phyloP scores from a whole-genome alignment of 495 filamentous ascomycete species.

The Echria macrotheca region DNA sequence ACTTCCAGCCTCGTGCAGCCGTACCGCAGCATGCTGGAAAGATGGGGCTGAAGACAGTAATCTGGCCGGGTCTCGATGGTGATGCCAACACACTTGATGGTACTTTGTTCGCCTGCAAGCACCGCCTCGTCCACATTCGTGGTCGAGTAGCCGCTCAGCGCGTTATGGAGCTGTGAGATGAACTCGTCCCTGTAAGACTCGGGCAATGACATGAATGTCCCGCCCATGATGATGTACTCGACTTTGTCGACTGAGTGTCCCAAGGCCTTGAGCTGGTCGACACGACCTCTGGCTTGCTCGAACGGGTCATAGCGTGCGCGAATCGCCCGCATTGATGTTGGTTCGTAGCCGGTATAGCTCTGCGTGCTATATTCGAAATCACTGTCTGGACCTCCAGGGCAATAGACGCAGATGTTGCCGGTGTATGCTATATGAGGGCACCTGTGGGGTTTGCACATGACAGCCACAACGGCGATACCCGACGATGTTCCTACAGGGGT shows the following conservation, averaged over 20 bases:
- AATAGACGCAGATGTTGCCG: slow-evolving; percentile 98
- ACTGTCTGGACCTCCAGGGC: slow-evolving; percentile 91
- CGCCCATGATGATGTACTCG: slow-evolving; percentile 99
- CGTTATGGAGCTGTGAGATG: slow-evolving; percentile 93
- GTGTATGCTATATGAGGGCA: slow-evolving; percentile 97
- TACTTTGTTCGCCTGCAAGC: slow-evolving; percentile 83
- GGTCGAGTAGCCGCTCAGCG: slow-evolving; percentile 86
- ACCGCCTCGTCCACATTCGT: slow-evolving; percentile 94
- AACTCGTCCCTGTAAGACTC: slow-evolving; percentile 86
- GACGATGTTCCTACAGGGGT: slow-evolving; percentile 67
- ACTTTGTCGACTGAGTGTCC: slow-evolving; percentile 98
- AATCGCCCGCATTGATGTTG: slow-evolving; percentile 96
- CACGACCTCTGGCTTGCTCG: slow-evolving; percentile 91
- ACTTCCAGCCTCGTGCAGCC: slow-evolving; percentile 93
- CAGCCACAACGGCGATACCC: slow-evolving; percentile 97
- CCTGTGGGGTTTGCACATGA: slow-evolving; percentile 98
- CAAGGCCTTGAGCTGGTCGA: slow-evolving; percentile 90
- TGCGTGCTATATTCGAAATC: slow-evolving; percentile 99
- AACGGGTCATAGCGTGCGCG: slow-evolving; percentile 96
- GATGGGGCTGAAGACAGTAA: slow-evolving; percentile 88
- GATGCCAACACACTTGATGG: slow-evolving; percentile 94
- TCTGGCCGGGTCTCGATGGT: slow-evolving; percentile 97
- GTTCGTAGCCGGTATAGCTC: slow-evolving; percentile 96
- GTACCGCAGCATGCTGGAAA: slow-evolving; percentile 91
- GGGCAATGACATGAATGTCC: slow-evolving; percentile 95